Base-by-base conservation (phyloP, 306 rosid genomes). In the Trifolium subterraneum region DNA sequence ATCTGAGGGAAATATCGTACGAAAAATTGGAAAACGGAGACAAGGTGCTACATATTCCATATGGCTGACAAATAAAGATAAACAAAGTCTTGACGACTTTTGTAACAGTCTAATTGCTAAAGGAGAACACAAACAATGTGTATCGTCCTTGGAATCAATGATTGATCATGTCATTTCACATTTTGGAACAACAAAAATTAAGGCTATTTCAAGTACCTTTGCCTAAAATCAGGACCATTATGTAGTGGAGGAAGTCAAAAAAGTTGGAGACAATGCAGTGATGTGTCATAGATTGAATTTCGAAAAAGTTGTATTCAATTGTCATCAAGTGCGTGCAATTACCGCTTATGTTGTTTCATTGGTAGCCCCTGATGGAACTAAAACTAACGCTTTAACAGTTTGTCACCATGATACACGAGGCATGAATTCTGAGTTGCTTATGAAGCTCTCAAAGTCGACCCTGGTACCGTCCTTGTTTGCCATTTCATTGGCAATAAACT, bases 351-450 rank as follows among this genome's bases (percentile, higher is more conserved):
- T 72, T 33, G 77, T 72, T 19, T 64, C 76, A 15, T 58, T 72
- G 56, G 68, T 72, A 2, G 68, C 68, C 9, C 8, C 58, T 10
- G 42, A 58, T 41, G 68, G 77, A 15, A 16, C 31, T 27, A 59
- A 59, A 27, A 65, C 44, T 59, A 59, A 18, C 19, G 68, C 68
- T n/a, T 22, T 72, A 27, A 72, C 69, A 1, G 36, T 72, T 42
- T 60, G 69, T 13, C 77, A 72, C 77, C 68, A 72, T 59, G 77
- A 72, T 18, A 72, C 77, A 27, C 44, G 69, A 60, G 77, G 77
- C 3, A 60, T 60, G 77, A 65, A 72, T 18, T 22, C 59, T 0
- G 12, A 6, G 9, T 52, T 60, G 68, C 35, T 73, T 29, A 60
- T 29, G 48, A 73, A 29, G 60, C 31, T 59, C 69, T 73, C 15